Conservation (phyloP, 2,329 filamentous ascomycete species). For the Apiospora hydei region DNA sequence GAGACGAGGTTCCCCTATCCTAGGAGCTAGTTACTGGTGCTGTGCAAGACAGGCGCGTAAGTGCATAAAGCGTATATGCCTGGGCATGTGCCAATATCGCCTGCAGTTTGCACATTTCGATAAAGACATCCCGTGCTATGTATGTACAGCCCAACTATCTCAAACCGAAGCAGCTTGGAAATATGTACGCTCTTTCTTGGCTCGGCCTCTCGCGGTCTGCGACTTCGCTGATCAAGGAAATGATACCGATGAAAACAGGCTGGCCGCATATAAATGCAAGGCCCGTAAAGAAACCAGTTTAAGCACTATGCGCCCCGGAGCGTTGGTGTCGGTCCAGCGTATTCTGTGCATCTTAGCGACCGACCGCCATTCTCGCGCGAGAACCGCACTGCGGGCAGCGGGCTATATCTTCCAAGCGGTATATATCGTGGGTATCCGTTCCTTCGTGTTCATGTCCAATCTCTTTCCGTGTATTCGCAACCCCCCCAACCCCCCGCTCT, state of each 20-base stretch:
- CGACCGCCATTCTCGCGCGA: neutral
- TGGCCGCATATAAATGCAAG: neutral
- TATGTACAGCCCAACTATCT: no score
- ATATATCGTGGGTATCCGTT: neutral
- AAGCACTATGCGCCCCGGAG: neutral
- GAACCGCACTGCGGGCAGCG: neutral
- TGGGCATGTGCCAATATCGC: neutral
- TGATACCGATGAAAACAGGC: neutral
- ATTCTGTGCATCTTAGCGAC: neutral
- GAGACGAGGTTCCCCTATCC: no score
- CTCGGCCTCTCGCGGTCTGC: neutral
- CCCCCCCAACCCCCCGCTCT: neutral
- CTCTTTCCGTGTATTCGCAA: no score
- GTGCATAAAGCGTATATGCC: no score
- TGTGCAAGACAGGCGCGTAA: no score
- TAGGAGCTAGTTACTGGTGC: no score
- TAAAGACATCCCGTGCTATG: no score
- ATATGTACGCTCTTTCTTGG: neutral
- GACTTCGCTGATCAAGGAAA: neutral
- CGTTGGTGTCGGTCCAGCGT: neutral
- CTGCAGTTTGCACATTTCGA: neutral
- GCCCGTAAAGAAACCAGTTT: neutral
- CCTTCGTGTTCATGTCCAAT: neutral
- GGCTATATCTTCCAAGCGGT: neutral
- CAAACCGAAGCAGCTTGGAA: constrained; percentile 4